Evolutionary conservation across 306 rosid species (phyloP), one percentile per base, ranked within the genome.

Genomic region (Trifolium fragiferum): DNA sequence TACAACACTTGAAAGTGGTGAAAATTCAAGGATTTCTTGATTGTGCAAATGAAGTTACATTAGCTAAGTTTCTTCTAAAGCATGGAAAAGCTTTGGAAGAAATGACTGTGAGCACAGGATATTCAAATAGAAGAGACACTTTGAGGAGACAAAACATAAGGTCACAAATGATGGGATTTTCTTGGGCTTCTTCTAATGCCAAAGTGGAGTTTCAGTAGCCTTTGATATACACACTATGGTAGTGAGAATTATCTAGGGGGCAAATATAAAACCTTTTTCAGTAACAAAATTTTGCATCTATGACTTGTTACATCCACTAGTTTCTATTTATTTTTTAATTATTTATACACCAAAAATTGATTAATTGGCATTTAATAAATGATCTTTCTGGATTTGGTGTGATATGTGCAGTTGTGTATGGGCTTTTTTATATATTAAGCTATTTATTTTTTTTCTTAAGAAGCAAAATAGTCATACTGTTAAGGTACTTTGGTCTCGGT

Each of bases 111-210:
- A 53, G 77, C 44, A 50, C 89, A 11, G 90, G 83, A 37, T 75
- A 87, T 25, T 51, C 80, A 66, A 74, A 77, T 68, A 71, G 78
- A 40, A 86, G 85, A 82, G 85, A 90, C 55, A 73, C 83, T 30
- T 89, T 82, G 3, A 82, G 91, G 46, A 73, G 93, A 82, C 92
- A 89, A 78, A 85, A 86, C 50, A 83, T 86, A 47, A 90, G 91
- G 83, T 86, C 90, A 7, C 92, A 86, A 63, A 74, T 90, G 84
- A 86, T 82, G 93, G 92, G 89, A 19, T 90, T 90, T 55, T 86
- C 96, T 81, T 83, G 90, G 83, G 97, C 93, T 84, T 87, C 90
- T 78, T 82, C 97, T 35, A 86, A 84, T 82, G 96, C 95, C 44
- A 90, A 84, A 85, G 78, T 93, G 49, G 43, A 74, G n/a, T 87